Evolutionary conservation across 2,329 filamentous ascomycete species (phyloP).

Genomic region (Scedosporium apiospermum): DNA sequence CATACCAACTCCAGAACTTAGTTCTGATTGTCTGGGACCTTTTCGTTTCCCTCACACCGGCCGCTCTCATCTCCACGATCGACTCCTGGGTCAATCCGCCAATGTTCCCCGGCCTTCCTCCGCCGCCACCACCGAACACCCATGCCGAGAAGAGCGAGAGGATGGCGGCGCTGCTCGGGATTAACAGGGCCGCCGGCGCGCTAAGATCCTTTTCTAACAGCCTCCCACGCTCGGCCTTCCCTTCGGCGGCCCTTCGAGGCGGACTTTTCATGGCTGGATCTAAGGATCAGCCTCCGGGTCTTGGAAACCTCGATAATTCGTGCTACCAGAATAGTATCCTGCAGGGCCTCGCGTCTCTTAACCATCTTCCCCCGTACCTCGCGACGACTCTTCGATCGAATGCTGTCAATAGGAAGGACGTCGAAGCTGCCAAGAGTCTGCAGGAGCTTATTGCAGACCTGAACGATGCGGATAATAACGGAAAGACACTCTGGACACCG

Average conservation of each 20-base stretch:
- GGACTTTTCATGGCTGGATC: conserved; percentile 24
- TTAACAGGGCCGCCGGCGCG: conserved; percentile 43
- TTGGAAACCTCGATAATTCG: conserved; percentile 90
- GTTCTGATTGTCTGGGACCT: conserved; percentile 49
- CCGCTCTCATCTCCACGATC: conserved; percentile 44
- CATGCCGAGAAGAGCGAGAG: conserved; percentile 55
- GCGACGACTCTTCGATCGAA: conserved; percentile 26
- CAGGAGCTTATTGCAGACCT: conserved; percentile 60
- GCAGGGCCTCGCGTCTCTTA: conserved; percentile 70
- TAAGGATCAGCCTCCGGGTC: conserved; percentile 48
- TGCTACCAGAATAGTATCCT: conserved; percentile 98
- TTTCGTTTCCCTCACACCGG: conserved; percentile 47
- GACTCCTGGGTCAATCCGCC: conserved; percentile 44
- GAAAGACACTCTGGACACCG: conserved; percentile 73
- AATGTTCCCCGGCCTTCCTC: conserved; percentile 29
- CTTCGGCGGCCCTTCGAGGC: conserved; percentile 38
- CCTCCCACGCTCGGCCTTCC: conserved; percentile 38
- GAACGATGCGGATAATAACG: conserved; percentile 60
- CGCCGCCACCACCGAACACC: conserved; percentile 26
- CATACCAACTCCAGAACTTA: conserved; percentile 16
- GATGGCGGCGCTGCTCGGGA: conserved; percentile 52
- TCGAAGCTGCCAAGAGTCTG: conserved; percentile 37
- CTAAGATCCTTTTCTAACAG: conserved; percentile 49
- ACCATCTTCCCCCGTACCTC: conserved; percentile 59
- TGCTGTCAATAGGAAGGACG: conserved; percentile 21